These are phyloP conservation scores for Paramarasmius palmivorus DNA, from an alignment of 1,284 basidiomycete genomes.

Conservation along the genomic window DNA sequence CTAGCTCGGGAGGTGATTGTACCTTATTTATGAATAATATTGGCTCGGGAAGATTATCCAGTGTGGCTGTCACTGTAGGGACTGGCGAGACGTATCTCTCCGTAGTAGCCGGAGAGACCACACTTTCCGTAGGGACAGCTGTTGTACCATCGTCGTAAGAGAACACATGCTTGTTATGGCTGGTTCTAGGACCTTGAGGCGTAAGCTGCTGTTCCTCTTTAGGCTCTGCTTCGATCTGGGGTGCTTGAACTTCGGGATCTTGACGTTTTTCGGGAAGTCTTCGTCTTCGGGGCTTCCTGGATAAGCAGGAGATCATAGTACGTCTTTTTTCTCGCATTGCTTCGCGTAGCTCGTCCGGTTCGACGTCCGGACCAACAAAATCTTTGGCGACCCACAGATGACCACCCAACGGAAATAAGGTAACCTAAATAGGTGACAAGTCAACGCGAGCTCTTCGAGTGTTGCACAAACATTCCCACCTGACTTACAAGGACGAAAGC, in stretches of 20 bases:
- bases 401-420: constrained; percentile 63
- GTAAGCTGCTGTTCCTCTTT: not conserved
- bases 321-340: constrained; percentile 30
- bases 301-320: constrained; percentile 23
- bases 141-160: constrained; percentile 18
- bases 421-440: constrained; percentile 42
- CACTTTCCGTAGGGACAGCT: constrained; percentile 23
- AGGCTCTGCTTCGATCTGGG: constrained; percentile 10
- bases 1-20: not conserved
- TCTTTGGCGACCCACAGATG: constrained; percentile 55
- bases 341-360: constrained; percentile 52
- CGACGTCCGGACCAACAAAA: constrained; percentile 62
- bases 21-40: not conserved
- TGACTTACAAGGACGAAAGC: constrained; percentile 44
- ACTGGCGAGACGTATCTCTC: constrained; percentile 25
- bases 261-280: constrained; percentile 7
- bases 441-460: constrained; percentile 9
- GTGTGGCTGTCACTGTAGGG: constrained; percentile 25
- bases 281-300: constrained; percentile 5
- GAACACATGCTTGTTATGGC: constrained; percentile 18
- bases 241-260: constrained; percentile 20
- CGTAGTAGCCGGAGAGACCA: constrained; percentile 26
- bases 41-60: constrained; percentile 7
- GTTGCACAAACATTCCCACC: constrained; percentile 25
- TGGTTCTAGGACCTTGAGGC: not conserved